Percentiles rank a stretch among this genome's conserved stretches.
phyloP scores from a whole-genome alignment of 139 green algal genomes.

The Spirogloea muscicola region DNA sequence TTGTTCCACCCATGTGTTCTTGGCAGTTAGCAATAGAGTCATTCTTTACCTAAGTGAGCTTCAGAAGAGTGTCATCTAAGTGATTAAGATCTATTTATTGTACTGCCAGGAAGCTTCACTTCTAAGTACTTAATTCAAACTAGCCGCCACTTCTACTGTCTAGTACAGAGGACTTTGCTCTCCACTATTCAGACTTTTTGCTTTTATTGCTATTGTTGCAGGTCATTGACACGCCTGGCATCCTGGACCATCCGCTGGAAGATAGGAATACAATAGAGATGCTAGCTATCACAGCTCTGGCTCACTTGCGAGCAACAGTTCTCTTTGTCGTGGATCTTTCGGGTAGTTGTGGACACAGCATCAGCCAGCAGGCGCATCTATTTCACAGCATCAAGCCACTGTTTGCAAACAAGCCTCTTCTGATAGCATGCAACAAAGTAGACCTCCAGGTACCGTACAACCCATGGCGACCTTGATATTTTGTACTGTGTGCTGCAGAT shows the following conservation, averaged over 20 bases:
- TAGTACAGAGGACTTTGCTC: no score
- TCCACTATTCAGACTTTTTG: conserved; percentile 2
- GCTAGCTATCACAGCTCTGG: conserved; percentile 86
- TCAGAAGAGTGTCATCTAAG: not conserved
- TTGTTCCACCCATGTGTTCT: not conserved
- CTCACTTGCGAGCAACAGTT: conserved; percentile 91
- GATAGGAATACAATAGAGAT: conserved; percentile 99
- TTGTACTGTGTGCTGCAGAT: no score
- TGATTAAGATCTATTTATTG: not conserved
- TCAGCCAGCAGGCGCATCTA: conserved; percentile 88
- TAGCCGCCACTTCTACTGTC: not conserved
- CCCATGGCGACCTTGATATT: no score
- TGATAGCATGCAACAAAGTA: conserved; percentile 95
- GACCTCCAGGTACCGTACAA: no score
- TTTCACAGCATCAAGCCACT: conserved; percentile 98
- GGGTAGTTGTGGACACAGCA: conserved; percentile 91
- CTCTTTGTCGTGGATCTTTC: conserved; percentile 95
- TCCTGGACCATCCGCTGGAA: conserved; percentile 96
- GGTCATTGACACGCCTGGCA: conserved; percentile 97
- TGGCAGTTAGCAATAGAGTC: not conserved
- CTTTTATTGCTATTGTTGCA: conserved; percentile 54
- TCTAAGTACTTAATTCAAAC: not conserved
- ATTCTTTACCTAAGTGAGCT: not conserved
- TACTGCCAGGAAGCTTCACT: not conserved
- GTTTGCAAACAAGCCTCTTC: conserved; percentile 96